Evolutionary conservation across 805 yeast species (phyloP).

Genomic region (Wickerhamomyces pijperi): DNA sequence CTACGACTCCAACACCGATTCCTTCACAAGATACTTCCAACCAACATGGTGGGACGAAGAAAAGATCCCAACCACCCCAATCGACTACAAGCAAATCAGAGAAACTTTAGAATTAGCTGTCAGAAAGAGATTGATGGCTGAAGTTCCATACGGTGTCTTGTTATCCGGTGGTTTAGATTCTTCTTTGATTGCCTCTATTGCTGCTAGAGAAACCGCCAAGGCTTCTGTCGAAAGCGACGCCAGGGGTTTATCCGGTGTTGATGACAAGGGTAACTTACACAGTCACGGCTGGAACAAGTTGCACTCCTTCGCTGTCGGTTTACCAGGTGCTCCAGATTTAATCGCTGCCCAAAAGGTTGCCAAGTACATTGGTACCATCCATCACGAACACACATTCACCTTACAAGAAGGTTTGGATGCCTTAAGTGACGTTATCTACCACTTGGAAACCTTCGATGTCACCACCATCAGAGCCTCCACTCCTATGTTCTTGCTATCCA

Average conservation of each 20-base stretch:
- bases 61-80: conserved; percentile 63
- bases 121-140: conserved; percentile 98
- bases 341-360: conserved; percentile 96
- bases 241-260: conserved; percentile 82
- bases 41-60: conserved; percentile 93
- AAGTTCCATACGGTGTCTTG: conserved; percentile 97
- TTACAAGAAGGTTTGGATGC: conserved; percentile 96
- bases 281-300: conserved; percentile 68
- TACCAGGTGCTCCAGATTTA: conserved; percentile 96
- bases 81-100: conserved; percentile 63
- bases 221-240: conserved; percentile 37
- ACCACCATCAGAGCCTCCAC: conserved; percentile 99
- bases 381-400: conserved; percentile 97
- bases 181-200: conserved; percentile 91
- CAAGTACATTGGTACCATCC: conserved; percentile 88
- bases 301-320: conserved; percentile 95
- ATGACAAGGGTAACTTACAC: conserved; percentile 75
- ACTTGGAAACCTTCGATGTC: conserved; percentile 95
- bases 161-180: conserved; percentile 97
- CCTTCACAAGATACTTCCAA: conserved; percentile 75
- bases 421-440: conserved; percentile 85
- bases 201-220: conserved; percentile 87
- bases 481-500: conserved; percentile 91
- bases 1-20: conserved; percentile 83
- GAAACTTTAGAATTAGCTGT: conserved; percentile 86